Evolutionary conservation across 2,329 filamentous ascomycete species (phyloP).

Genomic region (Pyrenochaeta sp.): DNA sequence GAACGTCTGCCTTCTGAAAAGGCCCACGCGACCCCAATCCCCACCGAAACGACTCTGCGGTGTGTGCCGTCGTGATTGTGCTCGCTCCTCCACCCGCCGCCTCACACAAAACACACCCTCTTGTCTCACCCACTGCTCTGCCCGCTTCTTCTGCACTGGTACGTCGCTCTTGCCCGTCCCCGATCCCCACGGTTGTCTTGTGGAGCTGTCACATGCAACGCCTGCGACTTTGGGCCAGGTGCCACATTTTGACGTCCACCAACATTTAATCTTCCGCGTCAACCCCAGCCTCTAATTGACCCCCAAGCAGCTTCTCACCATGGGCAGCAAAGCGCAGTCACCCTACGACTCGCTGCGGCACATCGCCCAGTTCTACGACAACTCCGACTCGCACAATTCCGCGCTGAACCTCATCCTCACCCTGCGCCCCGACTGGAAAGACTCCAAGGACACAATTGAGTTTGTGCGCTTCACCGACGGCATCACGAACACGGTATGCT

Average conservation of each 20-base stretch:
- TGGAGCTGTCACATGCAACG: constrained; percentile 16
- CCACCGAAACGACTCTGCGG: constrained; percentile 7
- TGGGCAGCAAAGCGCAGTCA: constrained; percentile 36
- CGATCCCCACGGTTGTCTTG: constrained; percentile 1
- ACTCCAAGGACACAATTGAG: constrained; percentile 75
- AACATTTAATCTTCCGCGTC: neutral
- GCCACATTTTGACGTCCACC: constrained; percentile 1
- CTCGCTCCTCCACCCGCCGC: constrained; percentile 4
- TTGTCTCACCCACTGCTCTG: too few species aligned
- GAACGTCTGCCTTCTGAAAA: constrained; percentile 8
- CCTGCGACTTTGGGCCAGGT: too few species aligned
- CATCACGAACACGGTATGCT: constrained; percentile 88
- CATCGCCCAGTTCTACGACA: constrained; percentile 81
- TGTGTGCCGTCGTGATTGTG: constrained; percentile 4
- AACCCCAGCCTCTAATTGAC: constrained; percentile 9
- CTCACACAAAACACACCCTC: too few species aligned
- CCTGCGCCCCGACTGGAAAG: constrained; percentile 83
- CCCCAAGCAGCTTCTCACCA: constrained; percentile 19
- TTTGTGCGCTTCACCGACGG: constrained; percentile 95
- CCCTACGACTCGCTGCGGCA: constrained; percentile 51
- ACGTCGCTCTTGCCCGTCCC: constrained; percentile 1
- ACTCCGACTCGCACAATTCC: constrained; percentile 77
- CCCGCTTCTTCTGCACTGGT: too few species aligned
- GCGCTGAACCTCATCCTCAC: constrained; percentile 80
- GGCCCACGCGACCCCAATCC: constrained; percentile 21